A percentile compares a stretch with the other conserved stretches of the same genome.
These are phyloP conservation scores for Oligophagozyma castellii DNA, from an alignment of 1,139 yeast genomes.

Conservation along the genomic window DNA sequence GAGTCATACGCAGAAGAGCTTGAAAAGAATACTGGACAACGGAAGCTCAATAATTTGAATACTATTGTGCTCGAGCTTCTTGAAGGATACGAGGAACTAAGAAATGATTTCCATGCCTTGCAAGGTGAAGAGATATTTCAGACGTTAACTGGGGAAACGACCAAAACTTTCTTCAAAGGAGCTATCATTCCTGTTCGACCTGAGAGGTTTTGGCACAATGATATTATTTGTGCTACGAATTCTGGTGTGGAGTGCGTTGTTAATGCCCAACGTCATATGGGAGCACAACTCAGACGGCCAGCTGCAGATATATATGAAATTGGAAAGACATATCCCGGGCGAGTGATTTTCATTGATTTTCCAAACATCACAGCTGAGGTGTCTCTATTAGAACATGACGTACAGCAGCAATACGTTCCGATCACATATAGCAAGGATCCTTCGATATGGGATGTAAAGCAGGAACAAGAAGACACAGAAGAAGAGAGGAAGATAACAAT, in stretches of 20 bases:
- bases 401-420: constrained; percentile 41
- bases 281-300: constrained; percentile 34
- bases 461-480: constrained; percentile 55
- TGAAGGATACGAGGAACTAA: constrained; percentile 73
- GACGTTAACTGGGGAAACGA: constrained; percentile 79
- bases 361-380: constrained; percentile 61
- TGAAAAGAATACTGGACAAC: constrained; percentile 40
- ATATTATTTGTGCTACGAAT: constrained; percentile 50
- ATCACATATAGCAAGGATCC: constrained; percentile 41
- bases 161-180: constrained; percentile 52
- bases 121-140: constrained; percentile 66
- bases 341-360: constrained; percentile 55
- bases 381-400: constrained; percentile 53
- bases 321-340: constrained; percentile 84
- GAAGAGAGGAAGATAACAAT: constrained; percentile 41
- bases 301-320: constrained; percentile 35
- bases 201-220: constrained; percentile 30
- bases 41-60: constrained; percentile 23
- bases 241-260: constrained; percentile 67
- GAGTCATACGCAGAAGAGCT: constrained; percentile 92
- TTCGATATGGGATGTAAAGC: constrained; percentile 69
- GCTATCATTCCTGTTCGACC: constrained; percentile 64
- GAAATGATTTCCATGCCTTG: constrained; percentile 58
- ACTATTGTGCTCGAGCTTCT: constrained; percentile 83
- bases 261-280: constrained; percentile 48